Percentiles rank a stretch among this genome's conserved stretches.
phyloP scores from a whole-genome alignment of 2,329 filamentous ascomycete genomes.

The Curvularia eragrostidis region DNA sequence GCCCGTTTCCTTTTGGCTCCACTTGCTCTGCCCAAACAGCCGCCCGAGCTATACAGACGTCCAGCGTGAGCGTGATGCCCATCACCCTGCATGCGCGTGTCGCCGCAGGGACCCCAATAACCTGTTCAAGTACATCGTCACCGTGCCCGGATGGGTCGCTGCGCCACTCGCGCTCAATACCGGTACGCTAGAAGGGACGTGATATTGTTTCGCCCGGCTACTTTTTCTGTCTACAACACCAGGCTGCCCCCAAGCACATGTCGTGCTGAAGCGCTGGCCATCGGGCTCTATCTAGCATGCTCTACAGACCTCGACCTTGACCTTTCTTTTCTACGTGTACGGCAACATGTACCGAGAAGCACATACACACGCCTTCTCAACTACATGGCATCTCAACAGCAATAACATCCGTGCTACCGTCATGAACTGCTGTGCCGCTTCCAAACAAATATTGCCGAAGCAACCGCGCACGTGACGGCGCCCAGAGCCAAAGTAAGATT shows the following conservation, averaged over 20 bases:
- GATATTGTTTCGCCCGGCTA: not conserved
- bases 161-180: not conserved
- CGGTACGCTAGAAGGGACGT: not conserved
- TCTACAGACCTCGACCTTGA: not conserved
- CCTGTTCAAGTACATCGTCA: not conserved
- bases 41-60: not conserved
- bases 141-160: not conserved
- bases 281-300: not conserved
- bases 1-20: not conserved
- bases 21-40: conserved; percentile 5
- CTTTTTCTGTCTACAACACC: not conserved
- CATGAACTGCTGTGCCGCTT: conserved; percentile 50
- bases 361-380: not conserved
- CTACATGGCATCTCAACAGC: not conserved
- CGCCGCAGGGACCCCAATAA: not conserved
- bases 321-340: not conserved
- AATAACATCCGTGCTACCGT: not conserved
- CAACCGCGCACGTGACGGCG: conserved; percentile 67
- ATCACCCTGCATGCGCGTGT: not conserved
- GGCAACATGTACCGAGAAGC: not conserved
- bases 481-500: conserved; percentile 85
- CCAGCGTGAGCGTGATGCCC: not conserved
- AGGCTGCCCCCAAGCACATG: no score
- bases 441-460: conserved; percentile 67
- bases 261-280: not conserved